Conservation (phyloP, 768 basidiomycete genomes). For the Podaxis carcinomalis region DNA sequence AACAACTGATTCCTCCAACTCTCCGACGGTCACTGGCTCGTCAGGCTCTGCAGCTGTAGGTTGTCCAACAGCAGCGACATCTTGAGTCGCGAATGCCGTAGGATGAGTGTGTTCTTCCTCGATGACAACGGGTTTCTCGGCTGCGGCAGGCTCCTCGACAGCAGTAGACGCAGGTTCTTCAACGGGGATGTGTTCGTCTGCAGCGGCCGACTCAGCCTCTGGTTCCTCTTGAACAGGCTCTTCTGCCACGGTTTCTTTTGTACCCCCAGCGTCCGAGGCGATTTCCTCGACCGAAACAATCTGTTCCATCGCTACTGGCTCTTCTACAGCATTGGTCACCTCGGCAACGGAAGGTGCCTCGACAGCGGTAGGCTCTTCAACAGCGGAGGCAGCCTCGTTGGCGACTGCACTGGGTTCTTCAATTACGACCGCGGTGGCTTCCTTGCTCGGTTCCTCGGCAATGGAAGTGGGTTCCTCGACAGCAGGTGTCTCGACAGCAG, state of each 20-base stretch:
- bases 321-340: too few relatives aligned
- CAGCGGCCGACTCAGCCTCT: too few relatives aligned
- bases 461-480: constrained; percentile 5
- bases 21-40: too few relatives aligned
- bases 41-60: not conserved
- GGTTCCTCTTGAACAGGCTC: too few relatives aligned
- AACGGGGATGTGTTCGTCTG: not conserved
- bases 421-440: not conserved
- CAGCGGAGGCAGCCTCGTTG: not conserved
- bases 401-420: not conserved
- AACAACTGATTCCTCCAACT: too few relatives aligned
- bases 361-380: not conserved
- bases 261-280: too few relatives aligned
- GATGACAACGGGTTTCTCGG: not conserved
- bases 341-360: constrained; percentile 5
- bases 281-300: too few relatives aligned
- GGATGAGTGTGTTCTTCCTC: not conserved
- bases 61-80: not conserved
- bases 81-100: too few relatives aligned
- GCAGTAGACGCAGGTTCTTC: not conserved
- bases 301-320: too few relatives aligned
- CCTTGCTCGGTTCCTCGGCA: constrained; percentile 5
- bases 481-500: not conserved
- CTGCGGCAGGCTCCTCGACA: not conserved
- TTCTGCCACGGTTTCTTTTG: too few relatives aligned